A percentile compares a stretch with the other conserved stretches of the same genome.
These are phyloP conservation scores for Lactarius hengduanensis DNA, from an alignment of 768 basidiomycete species.

Conservation along the genomic window DNA sequence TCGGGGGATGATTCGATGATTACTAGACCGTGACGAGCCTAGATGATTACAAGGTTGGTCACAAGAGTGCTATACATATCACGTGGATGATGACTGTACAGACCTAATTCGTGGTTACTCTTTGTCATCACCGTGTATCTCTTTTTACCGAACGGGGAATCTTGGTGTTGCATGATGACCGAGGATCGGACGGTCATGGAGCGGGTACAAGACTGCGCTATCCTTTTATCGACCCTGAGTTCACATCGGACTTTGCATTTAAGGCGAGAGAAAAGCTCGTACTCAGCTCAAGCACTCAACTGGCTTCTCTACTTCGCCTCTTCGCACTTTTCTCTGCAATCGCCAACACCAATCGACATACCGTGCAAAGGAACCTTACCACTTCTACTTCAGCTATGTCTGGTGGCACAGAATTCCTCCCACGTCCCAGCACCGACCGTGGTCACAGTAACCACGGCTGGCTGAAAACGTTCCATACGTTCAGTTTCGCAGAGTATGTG, in stretches of 20 bases:
- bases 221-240: not conserved
- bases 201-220: not conserved
- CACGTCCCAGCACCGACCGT: conserved; percentile 42
- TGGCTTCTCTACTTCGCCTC: conserved; percentile 2
- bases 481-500: conserved; percentile 62
- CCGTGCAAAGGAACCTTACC: not conserved
- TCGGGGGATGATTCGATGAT: too few relatives aligned
- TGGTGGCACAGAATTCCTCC: conserved; percentile 32
- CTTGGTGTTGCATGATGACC: not conserved
- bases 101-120: not conserved
- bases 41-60: too few relatives aligned
- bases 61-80: too few relatives aligned
- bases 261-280: not conserved
- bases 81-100: too few relatives aligned
- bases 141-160: conserved; percentile 1
- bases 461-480: conserved; percentile 67
- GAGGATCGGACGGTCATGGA: not conserved
- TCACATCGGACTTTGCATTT: conserved; percentile 6
- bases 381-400: conserved; percentile 9
- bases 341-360: not conserved
- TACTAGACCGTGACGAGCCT: too few relatives aligned
- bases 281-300: not conserved
- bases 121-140: not conserved
- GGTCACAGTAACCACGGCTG: conserved; percentile 56
- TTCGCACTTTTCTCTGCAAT: not conserved